Evolutionary conservation across 257 asterid species (phyloP), one percentile per base, ranked within the genome.

Genomic region (Cordia subcordata): DNA sequence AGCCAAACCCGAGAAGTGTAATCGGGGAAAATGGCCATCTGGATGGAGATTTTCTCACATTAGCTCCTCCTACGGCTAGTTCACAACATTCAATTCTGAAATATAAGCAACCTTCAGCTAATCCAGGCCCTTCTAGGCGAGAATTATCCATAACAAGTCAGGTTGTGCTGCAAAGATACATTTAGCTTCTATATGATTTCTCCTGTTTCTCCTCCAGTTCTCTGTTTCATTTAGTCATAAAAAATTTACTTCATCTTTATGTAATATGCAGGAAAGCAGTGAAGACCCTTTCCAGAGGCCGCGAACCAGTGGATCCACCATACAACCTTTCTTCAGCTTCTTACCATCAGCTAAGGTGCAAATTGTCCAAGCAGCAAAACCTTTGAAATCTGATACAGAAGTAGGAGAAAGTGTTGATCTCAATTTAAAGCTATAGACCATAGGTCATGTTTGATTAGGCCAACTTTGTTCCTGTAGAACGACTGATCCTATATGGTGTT

Each of bases 21-120:
- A 46, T 42, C 13, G 33, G 51, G 37, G 79, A 69, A 35, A 58
- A 71, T 33, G 79, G 58, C 78, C 63, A 17, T 65, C 75, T 80
- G 64, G 74, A 63, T 45, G 88, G 88, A 66, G 88, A 82, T 55
- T 85, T 91, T 62, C 88, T 88, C 58, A 69, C 94, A 10, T 62
- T 91, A 77, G 96, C 90, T 47, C 98, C 96, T 79, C 96, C 96
- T 0, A 51, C 67, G 1, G 39, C 72, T 65, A 62, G 27, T 61
- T 69, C 82, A 53, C 77, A 62, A 13, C 70, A 69, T 39, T 55
- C 57, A 18, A 60, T 55, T 55, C 58, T 66, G 14, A 58, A 65
- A 57, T 64, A 71, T 55, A 68, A 63, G 32, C 70, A 63, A 57
- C 9, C 42, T 16, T 54, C 55, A 15, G 59, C 59, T 32, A 49